Conservation (phyloP, 1,139 yeast species). For the Magnusiomyces suaveolens region DNA sequence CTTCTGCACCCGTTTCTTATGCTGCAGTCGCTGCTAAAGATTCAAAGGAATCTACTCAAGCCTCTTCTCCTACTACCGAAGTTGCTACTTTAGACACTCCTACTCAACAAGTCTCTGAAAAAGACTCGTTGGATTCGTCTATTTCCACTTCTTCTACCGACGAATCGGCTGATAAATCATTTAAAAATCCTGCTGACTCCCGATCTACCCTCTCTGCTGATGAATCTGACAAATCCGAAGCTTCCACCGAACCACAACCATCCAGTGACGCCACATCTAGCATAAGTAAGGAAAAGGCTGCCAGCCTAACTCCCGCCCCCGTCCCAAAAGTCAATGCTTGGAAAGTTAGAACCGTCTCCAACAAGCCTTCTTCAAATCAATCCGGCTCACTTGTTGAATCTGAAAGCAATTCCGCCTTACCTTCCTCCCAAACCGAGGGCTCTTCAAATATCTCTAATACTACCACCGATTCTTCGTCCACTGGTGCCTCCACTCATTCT, state of each 20-base stretch:
- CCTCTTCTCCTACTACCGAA: slow-evolving; percentile 9
- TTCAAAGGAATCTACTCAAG: slow-evolving; percentile 9
- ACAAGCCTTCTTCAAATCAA: neutral
- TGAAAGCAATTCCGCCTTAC: neutral
- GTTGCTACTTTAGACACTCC: slow-evolving; percentile 16
- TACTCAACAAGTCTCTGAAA: slow-evolving; percentile 10
- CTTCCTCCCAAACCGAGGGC: neutral
- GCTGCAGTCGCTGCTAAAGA: slow-evolving; percentile 24
- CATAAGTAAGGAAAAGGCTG: slow-evolving; percentile 15
- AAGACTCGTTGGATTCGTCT: slow-evolving; percentile 16
- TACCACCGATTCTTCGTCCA: neutral
- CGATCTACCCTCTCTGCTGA: slow-evolving; percentile 12
- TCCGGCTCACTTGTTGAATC: neutral
- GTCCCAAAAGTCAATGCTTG: slow-evolving; percentile 36
- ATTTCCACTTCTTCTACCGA: slow-evolving; percentile 18
- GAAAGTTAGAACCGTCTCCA: slow-evolving; percentile 20
- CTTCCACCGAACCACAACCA: slow-evolving; percentile 15
- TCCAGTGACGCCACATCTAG: slow-evolving; percentile 13
- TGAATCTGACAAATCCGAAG: slow-evolving; percentile 24
- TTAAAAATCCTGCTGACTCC: slow-evolving; percentile 9
- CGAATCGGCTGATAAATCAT: slow-evolving; percentile 14
- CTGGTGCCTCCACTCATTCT: neutral
- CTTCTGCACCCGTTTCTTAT: slow-evolving; percentile 26
- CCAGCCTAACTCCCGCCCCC: slow-evolving; percentile 36
- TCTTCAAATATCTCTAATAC: too few species aligned